These are phyloP conservation scores for Candida saitoana DNA, from an alignment of 805 yeast species.

Conservation along the genomic window DNA sequence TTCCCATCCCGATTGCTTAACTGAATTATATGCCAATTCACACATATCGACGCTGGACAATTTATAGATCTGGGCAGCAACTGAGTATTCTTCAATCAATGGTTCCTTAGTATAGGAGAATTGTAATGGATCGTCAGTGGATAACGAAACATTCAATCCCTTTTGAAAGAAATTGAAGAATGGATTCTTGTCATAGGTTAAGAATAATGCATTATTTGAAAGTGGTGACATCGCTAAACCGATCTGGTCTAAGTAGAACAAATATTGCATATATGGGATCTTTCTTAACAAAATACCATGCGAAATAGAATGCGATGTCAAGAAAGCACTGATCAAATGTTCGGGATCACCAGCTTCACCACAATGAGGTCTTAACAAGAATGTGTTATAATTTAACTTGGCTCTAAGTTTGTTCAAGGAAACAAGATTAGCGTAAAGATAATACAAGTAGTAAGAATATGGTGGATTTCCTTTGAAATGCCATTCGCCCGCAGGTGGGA, in stretches of 20 bases:
- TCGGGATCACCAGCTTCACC: conserved; percentile 99
- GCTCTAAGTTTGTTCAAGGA: conserved; percentile 82
- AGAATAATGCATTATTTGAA: conserved; percentile 91
- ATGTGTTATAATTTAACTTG: conserved; percentile 73
- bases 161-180: conserved; percentile 85
- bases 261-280: conserved; percentile 90
- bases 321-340: conserved; percentile 84
- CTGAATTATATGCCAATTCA: conserved; percentile 91
- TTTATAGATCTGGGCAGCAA: conserved; percentile 96
- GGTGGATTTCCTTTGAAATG: conserved; percentile 80
- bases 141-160: conserved; percentile 89
- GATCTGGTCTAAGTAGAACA: conserved; percentile 89
- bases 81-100: conserved; percentile 93
- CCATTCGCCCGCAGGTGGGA: conserved; percentile 87
- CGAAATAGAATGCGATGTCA: conserved; percentile 87
- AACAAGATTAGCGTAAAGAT: conserved; percentile 80
- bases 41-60: conserved; percentile 95
- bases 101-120: conserved; percentile 97
- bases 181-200: conserved; percentile 96
- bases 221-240: conserved; percentile 98
- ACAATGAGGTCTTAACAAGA: conserved; percentile 95
- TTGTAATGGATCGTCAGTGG: conserved; percentile 97
- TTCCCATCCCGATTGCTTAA: conserved; percentile 92
- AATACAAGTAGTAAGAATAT: conserved; percentile 92
- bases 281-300: conserved; percentile 94